Conservation (phyloP, 257 asterid genomes). For the Coffea eugenioides region DNA sequence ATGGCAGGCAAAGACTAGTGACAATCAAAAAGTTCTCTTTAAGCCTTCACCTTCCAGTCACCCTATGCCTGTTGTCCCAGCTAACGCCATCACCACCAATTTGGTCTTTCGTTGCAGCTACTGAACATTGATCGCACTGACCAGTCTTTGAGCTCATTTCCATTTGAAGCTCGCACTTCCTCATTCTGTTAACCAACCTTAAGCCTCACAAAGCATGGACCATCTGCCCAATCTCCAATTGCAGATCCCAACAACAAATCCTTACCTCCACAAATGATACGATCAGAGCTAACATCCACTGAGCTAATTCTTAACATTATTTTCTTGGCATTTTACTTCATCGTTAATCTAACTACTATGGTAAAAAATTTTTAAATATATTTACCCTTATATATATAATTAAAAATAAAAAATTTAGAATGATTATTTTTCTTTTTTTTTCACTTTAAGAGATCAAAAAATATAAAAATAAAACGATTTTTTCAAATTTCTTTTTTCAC, state of each 20-base stretch:
- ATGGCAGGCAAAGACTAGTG: conserved; percentile 8
- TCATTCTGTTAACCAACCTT: conserved; percentile 80
- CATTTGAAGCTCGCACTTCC: conserved; percentile 52
- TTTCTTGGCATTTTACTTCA: too few species aligned
- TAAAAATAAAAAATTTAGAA: too few species aligned
- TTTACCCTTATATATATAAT: too few species aligned
- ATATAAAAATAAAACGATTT: too few species aligned
- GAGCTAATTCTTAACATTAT: conserved; percentile 23
- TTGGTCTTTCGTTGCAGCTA: conserved; percentile 74
- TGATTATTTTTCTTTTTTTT: too few species aligned
- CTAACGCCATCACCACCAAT: conserved; percentile 55
- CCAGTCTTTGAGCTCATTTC: conserved; percentile 27
- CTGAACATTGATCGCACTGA: conserved; percentile 62
- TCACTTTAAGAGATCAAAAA: too few species aligned
- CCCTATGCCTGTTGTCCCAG: conserved; percentile 70
- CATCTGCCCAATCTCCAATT: conserved; percentile 76
- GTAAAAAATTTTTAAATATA: too few species aligned
- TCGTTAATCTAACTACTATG: too few species aligned
- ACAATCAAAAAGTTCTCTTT: conserved; percentile 27
- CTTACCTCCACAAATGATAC: conserved; percentile 88
- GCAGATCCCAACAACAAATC: conserved; percentile 87
- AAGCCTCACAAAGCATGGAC: conserved; percentile 47
- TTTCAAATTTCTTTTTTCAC: too few species aligned
- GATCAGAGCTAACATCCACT: conserved; percentile 67
- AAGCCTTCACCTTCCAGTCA: conserved; percentile 65